A percentile compares a stretch with the other conserved stretches of the same genome.
These are phyloP conservation scores for Melastoma candidum DNA, from an alignment of 441 rosid genomes.

Conservation along the genomic window DNA sequence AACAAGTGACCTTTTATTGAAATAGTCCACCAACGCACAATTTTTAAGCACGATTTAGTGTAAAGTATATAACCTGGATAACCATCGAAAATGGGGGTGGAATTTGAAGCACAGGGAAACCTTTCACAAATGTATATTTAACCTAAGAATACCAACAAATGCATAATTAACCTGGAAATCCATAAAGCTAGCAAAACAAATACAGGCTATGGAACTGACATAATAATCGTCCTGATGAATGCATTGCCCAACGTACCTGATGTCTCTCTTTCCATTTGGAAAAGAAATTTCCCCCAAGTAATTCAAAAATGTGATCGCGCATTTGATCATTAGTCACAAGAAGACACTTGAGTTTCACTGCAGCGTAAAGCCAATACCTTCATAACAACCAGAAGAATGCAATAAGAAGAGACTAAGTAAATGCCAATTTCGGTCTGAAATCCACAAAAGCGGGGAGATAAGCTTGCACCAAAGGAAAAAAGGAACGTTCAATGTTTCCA, in stretches of 20 bases:
- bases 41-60: too few relatives aligned
- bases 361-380: conserved; percentile 88
- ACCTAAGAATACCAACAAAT: conserved; percentile 32
- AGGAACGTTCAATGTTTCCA: background rate
- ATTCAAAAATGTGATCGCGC: conserved; percentile 89
- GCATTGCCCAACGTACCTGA: conserved; percentile 33
- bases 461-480: background rate
- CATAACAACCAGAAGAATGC: background rate
- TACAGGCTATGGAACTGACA: too few relatives aligned
- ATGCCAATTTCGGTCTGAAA: background rate
- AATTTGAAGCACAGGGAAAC: conserved; percentile 51
- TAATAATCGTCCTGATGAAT: too few relatives aligned
- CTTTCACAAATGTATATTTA: conserved; percentile 55
- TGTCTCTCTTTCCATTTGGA: conserved; percentile 84
- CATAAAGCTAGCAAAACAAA: too few relatives aligned
- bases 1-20: too few relatives aligned
- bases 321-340: conserved; percentile 87
- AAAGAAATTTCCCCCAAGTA: conserved; percentile 53
- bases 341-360: conserved; percentile 65
- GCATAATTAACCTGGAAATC: too few relatives aligned
- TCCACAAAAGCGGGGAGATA: background rate
- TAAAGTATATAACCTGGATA: conserved; percentile 42
- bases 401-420: background rate
- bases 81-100: conserved; percentile 49
- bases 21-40: too few relatives aligned